These are phyloP conservation scores for Globisporangium lucens DNA, from an alignment of 352 stramenopile genomes.

Conservation along the genomic window DNA sequence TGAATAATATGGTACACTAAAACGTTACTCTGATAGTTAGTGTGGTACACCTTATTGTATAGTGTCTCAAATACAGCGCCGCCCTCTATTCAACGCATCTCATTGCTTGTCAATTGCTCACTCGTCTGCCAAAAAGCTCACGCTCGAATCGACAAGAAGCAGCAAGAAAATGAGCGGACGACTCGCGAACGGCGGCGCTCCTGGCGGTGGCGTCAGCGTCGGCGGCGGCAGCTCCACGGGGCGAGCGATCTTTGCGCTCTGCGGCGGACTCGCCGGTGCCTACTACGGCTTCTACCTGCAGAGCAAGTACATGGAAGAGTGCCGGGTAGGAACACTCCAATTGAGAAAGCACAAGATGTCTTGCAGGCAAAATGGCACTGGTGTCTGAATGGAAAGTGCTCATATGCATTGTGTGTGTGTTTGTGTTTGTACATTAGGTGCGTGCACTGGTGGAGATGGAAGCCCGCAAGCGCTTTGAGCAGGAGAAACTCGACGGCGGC, in stretches of 20 bases:
- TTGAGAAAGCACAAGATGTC: not conserved
- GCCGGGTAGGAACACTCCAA: constrained; percentile 32
- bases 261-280: constrained; percentile 60
- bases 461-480: constrained; percentile 56
- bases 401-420: not conserved
- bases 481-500: constrained; percentile 26
- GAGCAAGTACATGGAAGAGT: constrained; percentile 82
- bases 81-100: not conserved
- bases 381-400: not conserved
- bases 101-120: not conserved
- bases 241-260: constrained; percentile 61
- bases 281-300: constrained; percentile 84
- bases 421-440: constrained; percentile 24
- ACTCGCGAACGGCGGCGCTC: constrained; percentile 2
- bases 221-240: constrained; percentile 68
- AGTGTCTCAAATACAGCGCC: not conserved
- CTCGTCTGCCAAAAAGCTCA: not conserved
- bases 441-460: constrained; percentile 54
- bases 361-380: not conserved
- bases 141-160: not conserved
- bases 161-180: constrained; percentile 13
- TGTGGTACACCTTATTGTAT: not conserved
- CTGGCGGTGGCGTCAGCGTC: constrained; percentile 51
- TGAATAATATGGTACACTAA: not conserved
- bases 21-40: not conserved